Percentiles rank a stretch among this genome's conserved stretches.
Evolutionary conservation across 495 filamentous ascomycete species (phyloP).

Genomic region (Hypoxylon fragiforme): DNA sequence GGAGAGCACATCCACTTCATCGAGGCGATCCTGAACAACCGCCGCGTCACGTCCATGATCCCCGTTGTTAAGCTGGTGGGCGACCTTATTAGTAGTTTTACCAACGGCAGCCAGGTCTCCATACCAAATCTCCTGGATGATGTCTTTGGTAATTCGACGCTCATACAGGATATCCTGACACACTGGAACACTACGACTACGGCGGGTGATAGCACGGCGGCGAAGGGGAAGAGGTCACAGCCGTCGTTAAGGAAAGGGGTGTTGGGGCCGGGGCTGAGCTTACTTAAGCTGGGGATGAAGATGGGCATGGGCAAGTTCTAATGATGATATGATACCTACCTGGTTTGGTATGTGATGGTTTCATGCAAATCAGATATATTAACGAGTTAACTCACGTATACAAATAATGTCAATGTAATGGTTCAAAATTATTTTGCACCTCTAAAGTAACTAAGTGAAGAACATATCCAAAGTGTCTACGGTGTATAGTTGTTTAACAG

Average conservation of each 20-base stretch:
- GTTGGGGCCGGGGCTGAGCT: conserved; percentile 24
- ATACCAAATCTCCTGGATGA: conserved; percentile 31
- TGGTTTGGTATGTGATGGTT: background rate
- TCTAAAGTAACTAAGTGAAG: background rate
- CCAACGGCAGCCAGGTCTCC: conserved; percentile 18
- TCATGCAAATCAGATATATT: background rate
- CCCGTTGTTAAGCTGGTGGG: conserved; percentile 43
- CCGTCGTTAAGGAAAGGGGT: conserved; percentile 14
- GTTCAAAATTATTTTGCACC: background rate
- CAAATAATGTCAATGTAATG: background rate
- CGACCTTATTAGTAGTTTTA: conserved; percentile 41
- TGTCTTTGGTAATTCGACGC: conserved; percentile 35
- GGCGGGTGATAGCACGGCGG: conserved; percentile 1
- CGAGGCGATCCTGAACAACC: conserved; percentile 48
- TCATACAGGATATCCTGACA: conserved; percentile 31
- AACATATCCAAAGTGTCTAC: background rate
- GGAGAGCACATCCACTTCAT: conserved; percentile 49
- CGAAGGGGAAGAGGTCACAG: conserved; percentile 11
- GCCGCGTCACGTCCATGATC: conserved; percentile 43
- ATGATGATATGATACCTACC: background rate
- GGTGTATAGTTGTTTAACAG: too few species aligned
- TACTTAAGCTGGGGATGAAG: conserved; percentile 37
- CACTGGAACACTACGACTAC: conserved; percentile 31
- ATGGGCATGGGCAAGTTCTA: conserved; percentile 26
- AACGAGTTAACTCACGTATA: background rate